Evolutionary conservation across 225 moss, liverwort and hornwort species (phyloP), one percentile per base, ranked within the genome.

Genomic region (Physcomitrium patens): DNA sequence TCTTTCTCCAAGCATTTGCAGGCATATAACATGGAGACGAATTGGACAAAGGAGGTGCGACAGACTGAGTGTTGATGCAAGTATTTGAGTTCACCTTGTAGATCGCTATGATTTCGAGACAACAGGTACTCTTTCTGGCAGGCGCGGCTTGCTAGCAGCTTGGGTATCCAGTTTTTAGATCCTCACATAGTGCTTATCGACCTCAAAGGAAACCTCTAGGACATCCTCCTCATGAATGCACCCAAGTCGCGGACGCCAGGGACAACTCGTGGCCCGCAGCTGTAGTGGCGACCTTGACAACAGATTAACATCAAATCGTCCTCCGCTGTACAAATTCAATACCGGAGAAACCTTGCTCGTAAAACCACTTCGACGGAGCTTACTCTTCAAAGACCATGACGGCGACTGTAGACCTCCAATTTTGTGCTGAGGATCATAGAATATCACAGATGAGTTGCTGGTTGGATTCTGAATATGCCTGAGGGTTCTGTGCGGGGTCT

Each of bases 221-320:
- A 80, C 74, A 44, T 67, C 73, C 50, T 82, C 85, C 51, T 85
- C 82, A 44, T 67, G 77, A 70, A 85, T 79, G 73, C 82, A 85
- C 23, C 79, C 70, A 56, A 85, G 79, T 9, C 46, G 48, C 43
- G 85, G 85, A 22, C 77, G 76, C 85, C 82, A 85, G 12, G 82
- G 31, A 41, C 55, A 56, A 43, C 10, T 68, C 26, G 31, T 37
- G n/a, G n/a, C 4, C 13, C 50, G 13, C 28, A 9, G 52, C 60
- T 54, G 65, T 41, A 18, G 63, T 49, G 44, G 10, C 20, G 79
- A 60, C 14, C 24, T 71, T 16, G 45, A 5, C 28, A 49, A 37
- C 50, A 54, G 1, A 49, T 44, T 14, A 18, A 7, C 18, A 45
- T 52, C 68, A 60, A 49, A 15, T 72, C 67, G 22, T 16, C 80